These are phyloP conservation scores for Xylariales sp. DNA, from an alignment of 2,329 filamentous ascomycete genomes.

Conservation along the genomic window DNA sequence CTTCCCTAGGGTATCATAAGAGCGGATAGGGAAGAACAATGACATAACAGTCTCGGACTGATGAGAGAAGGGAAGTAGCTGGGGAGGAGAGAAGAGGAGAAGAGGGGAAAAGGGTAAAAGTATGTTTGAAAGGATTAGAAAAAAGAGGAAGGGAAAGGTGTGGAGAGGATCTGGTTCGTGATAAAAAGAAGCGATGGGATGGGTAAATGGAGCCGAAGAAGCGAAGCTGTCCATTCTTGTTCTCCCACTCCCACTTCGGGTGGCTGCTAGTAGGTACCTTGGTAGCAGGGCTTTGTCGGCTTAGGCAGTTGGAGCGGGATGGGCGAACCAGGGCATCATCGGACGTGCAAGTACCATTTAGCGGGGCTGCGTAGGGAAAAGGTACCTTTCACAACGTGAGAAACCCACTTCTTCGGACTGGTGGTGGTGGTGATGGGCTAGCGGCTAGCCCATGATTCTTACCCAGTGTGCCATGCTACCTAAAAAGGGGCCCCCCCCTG, in stretches of 20 bases:
- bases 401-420: slow-evolving; percentile 18
- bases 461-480: too few relatives aligned
- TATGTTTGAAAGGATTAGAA: slow-evolving; percentile 31
- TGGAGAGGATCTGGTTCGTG: slow-evolving; percentile 53
- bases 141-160: slow-evolving; percentile 48
- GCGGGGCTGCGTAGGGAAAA: slow-evolving; percentile 3
- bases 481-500: too few relatives aligned
- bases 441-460: too few relatives aligned
- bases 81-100: slow-evolving; percentile 27
- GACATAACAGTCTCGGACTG: slow-evolving; percentile 49
- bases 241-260: slow-evolving; percentile 21
- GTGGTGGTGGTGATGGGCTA: slow-evolving; percentile 24
- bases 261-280: background rate
- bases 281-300: slow-evolving; percentile 32
- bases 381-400: slow-evolving; percentile 32
- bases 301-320: slow-evolving; percentile 26
- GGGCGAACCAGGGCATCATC: background rate
- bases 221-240: slow-evolving; percentile 33
- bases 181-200: slow-evolving; percentile 48
- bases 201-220: slow-evolving; percentile 40
- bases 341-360: slow-evolving; percentile 6
- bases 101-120: slow-evolving; percentile 32
- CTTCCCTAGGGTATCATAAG: slow-evolving; percentile 38
- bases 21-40: slow-evolving; percentile 48
- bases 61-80: slow-evolving; percentile 31